Base-by-base conservation (phyloP, 164 flowering plant genomes). In the Liquidambar formosana region DNA sequence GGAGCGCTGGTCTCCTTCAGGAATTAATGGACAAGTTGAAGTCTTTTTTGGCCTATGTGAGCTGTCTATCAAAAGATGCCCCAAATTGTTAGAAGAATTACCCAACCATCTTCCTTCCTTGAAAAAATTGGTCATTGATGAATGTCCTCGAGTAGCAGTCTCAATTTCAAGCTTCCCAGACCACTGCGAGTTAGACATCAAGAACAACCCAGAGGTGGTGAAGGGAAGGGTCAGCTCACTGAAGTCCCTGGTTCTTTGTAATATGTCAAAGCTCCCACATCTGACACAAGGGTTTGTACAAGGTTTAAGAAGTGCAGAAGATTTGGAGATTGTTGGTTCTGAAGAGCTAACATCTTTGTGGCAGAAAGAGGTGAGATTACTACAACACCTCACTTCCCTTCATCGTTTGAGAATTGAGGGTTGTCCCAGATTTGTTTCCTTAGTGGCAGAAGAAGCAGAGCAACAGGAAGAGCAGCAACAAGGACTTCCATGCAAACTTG, bases 21-120 rank as follows among this genome's bases (percentile, higher is more conserved):
- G 19, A 10, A 45, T n/a, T 23, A 15, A 51, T 12, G 19, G 12
- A 10, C 46, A 33, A 65, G 33, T 58, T 26, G 19, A 56, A 54
- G 33, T 14, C 1, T 71, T 71, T 28, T 54, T 57, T 56, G 16
- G 53, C n/a, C 67, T 71, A 21, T n/a, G 23, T 1, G 63, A 71
- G 64, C 74, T 71, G 19, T 60, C 45, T 19, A 65, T 71, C 2
- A 5, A 15, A 3, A 21, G 5, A 2, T 71, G 74, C 59, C 69
- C 64, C 41, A 64, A 64, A 43, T 25, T 71, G 23, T 27, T 15
- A 4, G 60, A 41, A 33, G 25, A 41, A 19, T 57, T 71, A 10
- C 45, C 69, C 1, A 33, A 58, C 28, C 19, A 26, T 22, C 57
- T 71, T 64, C 63, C 38, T 45, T 64, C 68, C 13, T 45, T 71